Conservation (phyloP, 2,329 filamentous ascomycete genomes). For the Aspergillus jensenii region DNA sequence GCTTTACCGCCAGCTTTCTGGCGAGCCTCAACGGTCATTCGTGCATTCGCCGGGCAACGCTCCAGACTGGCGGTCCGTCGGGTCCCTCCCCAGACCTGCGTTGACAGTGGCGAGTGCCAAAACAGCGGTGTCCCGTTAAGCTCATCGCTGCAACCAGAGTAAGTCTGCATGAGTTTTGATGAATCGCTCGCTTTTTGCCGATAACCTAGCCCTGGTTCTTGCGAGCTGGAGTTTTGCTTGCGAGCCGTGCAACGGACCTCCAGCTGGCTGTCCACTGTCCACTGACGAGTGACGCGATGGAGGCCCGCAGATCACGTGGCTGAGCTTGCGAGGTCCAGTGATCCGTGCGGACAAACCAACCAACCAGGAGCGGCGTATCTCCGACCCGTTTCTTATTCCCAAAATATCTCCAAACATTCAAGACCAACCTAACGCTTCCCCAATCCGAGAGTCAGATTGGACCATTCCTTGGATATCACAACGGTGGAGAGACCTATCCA, state of each 20-base stretch:
- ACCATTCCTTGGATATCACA: no score
- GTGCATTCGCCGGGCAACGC: background rate
- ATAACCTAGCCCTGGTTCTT: background rate
- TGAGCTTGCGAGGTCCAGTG: background rate
- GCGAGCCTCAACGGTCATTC: background rate
- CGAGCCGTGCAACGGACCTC: no score
- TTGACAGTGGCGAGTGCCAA: background rate
- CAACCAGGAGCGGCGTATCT: no score
- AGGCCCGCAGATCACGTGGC: slow-evolving; percentile 1
- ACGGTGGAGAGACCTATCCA: no score
- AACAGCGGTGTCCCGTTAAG: slow-evolving; percentile 3
- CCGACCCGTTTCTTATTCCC: background rate
- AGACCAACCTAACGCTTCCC: no score
- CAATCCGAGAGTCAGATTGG: no score
- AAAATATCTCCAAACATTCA: background rate
- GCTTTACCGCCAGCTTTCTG: slow-evolving; percentile 2
- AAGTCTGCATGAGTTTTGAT: background rate
- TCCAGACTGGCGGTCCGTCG: slow-evolving; percentile 5
- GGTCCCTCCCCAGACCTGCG: background rate
- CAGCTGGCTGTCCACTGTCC: no score
- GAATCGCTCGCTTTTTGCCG: no score
- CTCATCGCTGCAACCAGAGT: background rate
- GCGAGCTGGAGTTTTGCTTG: no score
- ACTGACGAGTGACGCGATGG: no score
- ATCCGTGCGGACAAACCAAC: no score